phyloP scores from a whole-genome alignment of 345 rosid species.

The Acer yangbiense region DNA sequence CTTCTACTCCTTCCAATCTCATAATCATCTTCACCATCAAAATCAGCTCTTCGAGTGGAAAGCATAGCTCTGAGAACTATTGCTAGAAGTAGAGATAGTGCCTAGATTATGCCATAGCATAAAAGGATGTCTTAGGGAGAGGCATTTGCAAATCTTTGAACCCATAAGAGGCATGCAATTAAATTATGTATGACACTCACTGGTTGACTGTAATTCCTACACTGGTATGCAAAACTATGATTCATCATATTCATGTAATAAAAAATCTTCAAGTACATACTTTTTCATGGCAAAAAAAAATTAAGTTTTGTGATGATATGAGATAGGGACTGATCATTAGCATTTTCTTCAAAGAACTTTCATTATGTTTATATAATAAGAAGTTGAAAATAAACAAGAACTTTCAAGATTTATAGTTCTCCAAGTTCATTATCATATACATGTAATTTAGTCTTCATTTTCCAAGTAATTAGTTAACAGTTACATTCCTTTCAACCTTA shows the following conservation, averaged over 20 bases:
- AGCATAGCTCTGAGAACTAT: conserved; percentile 74
- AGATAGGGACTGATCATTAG: neutral
- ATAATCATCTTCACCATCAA: conserved; percentile 60
- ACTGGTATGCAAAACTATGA: neutral
- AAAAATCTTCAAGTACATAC: neutral
- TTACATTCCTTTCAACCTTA: neutral
- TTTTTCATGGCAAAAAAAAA: neutral
- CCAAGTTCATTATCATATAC: neutral
- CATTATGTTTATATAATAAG: neutral
- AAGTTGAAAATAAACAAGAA: neutral
- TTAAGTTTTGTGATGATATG: neutral
- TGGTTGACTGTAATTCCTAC: neutral
- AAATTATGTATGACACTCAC: neutral
- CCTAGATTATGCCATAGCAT: conserved; percentile 39
- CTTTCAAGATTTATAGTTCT: neutral
- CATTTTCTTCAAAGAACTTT: neutral
- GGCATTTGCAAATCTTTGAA: neutral
- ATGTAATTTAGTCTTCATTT: neutral
- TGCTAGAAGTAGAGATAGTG: conserved; percentile 64
- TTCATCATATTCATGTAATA: neutral
- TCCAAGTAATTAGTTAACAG: neutral
- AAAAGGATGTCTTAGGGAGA: conserved; percentile 16
- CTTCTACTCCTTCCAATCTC: conserved; percentile 60
- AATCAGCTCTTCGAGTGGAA: conserved; percentile 45
- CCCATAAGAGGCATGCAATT: neutral